Evolutionary conservation across 345 rosid genomes (phyloP).

Genomic region (Eucalyptus decipiens): DNA sequence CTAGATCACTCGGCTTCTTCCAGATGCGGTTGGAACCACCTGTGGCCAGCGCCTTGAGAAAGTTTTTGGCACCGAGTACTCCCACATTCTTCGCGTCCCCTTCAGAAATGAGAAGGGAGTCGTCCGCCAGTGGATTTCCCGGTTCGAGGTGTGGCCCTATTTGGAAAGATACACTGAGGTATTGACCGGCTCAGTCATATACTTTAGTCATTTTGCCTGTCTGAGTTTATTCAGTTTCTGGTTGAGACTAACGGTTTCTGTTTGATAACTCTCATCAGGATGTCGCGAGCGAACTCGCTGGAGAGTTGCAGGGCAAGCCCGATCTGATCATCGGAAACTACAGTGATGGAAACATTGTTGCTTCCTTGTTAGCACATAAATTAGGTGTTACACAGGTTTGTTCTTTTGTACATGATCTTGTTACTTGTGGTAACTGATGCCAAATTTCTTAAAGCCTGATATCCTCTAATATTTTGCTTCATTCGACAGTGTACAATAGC

Average conservation of each 20-base stretch:
- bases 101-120: conserved; percentile 74
- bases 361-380: conserved; percentile 80
- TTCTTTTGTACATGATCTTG: background rate
- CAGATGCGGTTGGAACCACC: conserved; percentile 90
- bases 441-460: background rate
- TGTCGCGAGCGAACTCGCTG: conserved; percentile 61
- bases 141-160: conserved; percentile 98
- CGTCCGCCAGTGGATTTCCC: conserved; percentile 81
- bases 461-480: background rate
- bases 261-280: conserved; percentile 22
- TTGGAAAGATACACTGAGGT: conserved; percentile 90
- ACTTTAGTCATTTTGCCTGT: background rate
- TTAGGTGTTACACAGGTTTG: conserved; percentile 90
- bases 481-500: conserved; percentile 80
- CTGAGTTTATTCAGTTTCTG: background rate
- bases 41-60: conserved; percentile 90
- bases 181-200: background rate
- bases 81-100: conserved; percentile 85
- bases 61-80: conserved; percentile 61
- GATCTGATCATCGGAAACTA: conserved; percentile 92
- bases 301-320: conserved; percentile 86
- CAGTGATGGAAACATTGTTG: conserved; percentile 94
- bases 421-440: background rate
- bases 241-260: background rate
- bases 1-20: conserved; percentile 78